These are phyloP conservation scores for Eucalyptus rudis DNA, from an alignment of 345 rosid species.

Conservation along the genomic window DNA sequence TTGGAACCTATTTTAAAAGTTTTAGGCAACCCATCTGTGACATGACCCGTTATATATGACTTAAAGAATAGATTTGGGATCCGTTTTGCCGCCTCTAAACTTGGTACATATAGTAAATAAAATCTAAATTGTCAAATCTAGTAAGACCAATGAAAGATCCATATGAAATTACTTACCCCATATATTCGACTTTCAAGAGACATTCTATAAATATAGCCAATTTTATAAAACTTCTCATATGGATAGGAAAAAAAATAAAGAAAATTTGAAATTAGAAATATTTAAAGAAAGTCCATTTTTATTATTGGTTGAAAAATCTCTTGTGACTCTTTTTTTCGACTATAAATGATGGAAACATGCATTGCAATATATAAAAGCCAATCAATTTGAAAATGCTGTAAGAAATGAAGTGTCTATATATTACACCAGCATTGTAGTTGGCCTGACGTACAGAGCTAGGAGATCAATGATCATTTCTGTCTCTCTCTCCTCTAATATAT, in stretches of 20 bases:
- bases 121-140: rapidly evolving
- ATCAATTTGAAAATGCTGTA: background rate
- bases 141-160: rapidly evolving
- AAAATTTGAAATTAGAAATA: no score
- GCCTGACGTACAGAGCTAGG: background rate
- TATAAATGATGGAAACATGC: background rate
- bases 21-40: rapidly evolving
- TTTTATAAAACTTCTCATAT: no score
- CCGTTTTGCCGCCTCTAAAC: rapidly evolving
- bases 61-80: background rate
- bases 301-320: background rate
- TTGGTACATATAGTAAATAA: background rate
- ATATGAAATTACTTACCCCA: background rate
- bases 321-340: background rate
- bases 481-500: background rate
- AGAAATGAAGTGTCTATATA: background rate
- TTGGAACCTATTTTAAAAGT: background rate
- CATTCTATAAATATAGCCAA: background rate
- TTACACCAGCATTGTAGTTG: background rate
- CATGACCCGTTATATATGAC: background rate
- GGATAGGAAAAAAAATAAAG: no score
- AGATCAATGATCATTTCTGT: background rate
- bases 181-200: background rate
- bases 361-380: background rate
- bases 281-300: background rate